These are phyloP conservation scores for Saturnispora bothae DNA, from an alignment of 805 yeast genomes.

Conservation along the genomic window DNA sequence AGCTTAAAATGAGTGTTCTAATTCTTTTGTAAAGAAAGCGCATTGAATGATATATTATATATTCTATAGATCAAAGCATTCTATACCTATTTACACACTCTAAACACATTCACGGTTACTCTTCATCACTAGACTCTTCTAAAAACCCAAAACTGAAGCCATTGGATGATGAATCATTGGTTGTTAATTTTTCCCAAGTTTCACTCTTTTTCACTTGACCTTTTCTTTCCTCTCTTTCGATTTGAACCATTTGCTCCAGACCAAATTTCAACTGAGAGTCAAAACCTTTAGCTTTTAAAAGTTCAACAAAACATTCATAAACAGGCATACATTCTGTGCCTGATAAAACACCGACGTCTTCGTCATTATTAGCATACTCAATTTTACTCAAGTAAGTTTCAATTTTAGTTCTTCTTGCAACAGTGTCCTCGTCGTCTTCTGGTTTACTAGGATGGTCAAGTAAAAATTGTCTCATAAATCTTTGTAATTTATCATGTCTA, in stretches of 20 bases:
- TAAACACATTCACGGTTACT: too few species aligned
- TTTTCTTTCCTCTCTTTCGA: slow-evolving; percentile 25
- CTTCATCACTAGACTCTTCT: neutral
- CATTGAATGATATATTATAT: too few species aligned
- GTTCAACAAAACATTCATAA: slow-evolving; percentile 47
- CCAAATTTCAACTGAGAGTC: slow-evolving; percentile 28
- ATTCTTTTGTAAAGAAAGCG: too few species aligned
- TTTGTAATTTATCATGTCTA: slow-evolving; percentile 41
- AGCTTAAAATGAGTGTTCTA: too few species aligned
- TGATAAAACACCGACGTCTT: slow-evolving; percentile 53
- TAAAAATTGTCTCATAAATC: slow-evolving; percentile 27
- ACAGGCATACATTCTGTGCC: slow-evolving; percentile 36
- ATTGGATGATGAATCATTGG: slow-evolving; percentile 8
- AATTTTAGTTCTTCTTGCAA: slow-evolving; percentile 12
- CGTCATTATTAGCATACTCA: slow-evolving; percentile 29
- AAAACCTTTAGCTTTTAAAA: slow-evolving; percentile 33
- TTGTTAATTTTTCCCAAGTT: slow-evolving; percentile 38
- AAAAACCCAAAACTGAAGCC: slow-evolving; percentile 29
- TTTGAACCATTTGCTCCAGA: slow-evolving; percentile 23
- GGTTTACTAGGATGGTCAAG: slow-evolving; percentile 1
- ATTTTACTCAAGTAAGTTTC: slow-evolving; percentile 8
- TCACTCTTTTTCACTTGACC: slow-evolving; percentile 32
- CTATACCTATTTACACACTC: neutral
- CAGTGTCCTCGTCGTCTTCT: slow-evolving; percentile 4
- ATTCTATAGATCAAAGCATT: too few species aligned